Evolutionary conservation across 768 basidiomycete species (phyloP), one percentile per base, ranked within the genome.

Genomic region (Mycena crocata): DNA sequence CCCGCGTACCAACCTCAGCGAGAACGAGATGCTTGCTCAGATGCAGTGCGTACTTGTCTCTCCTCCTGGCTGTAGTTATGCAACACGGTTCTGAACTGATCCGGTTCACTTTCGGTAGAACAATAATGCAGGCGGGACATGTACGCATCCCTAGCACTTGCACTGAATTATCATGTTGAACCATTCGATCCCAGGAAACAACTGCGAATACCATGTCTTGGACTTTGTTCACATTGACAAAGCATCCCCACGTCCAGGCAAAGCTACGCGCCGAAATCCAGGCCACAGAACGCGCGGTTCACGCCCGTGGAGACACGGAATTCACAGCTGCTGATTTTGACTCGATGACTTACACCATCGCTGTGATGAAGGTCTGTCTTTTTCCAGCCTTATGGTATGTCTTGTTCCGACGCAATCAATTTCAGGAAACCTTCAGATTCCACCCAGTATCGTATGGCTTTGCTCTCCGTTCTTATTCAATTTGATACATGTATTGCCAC

Each of bases 181-280:
- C 84, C 1, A 86, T n/a, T 31, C 46, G 8, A 12, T 21, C 6
- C 8, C 21, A 91, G 73, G 90, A 90, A 73, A 91, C 90, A 3
- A 88, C 85, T 52, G 84, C 90, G 6, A 86, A 83, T 39, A 81
- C 85, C 2, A 57, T 90, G 32, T 82, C 83, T 60, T 93, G 90
- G 90, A 82, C 86, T 7, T 76, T 93, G 8, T 80, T 90, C 58
- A 87, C 89, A 70, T 82, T 95, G 3, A 84, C 89, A 4, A 83
- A 81, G 44, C 78, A 88, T 66, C 88, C 86, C 0, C 80, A 87
- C 21, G 74, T 88, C 2, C 93, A 95, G 73, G 76, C 77, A 4
- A 83, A 81, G 62, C 85, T 94, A 28, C 87, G 93, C 15, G 78
- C 80, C 0, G 93, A 93, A 76, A 83, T 90, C 42, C 73, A 81